Conservation (phyloP, 2,329 filamentous ascomycete genomes). For the Ascochyta viciae-villosae region DNA sequence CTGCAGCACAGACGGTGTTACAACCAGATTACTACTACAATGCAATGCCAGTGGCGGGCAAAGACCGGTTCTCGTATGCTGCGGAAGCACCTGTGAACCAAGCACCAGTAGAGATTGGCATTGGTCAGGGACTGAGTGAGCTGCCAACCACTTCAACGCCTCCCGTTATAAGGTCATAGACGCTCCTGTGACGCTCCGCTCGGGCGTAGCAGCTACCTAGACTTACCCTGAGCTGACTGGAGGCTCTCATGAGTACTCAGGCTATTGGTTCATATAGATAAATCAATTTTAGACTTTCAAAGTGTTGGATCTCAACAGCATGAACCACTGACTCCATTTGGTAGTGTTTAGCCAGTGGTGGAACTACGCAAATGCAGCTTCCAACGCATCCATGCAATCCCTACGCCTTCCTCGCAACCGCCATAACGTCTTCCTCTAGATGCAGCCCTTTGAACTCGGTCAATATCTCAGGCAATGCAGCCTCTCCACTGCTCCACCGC, state of each 20-base stretch:
- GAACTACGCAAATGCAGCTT: neutral
- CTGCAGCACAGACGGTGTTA: neutral
- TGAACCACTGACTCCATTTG: neutral
- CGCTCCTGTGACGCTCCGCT: too few species aligned
- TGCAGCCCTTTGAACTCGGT: slow-evolving; percentile 53
- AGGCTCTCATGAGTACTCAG: too few species aligned
- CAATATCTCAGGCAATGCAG: slow-evolving; percentile 47
- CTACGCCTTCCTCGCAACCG: slow-evolving; percentile 23
- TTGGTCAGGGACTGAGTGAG: neutral
- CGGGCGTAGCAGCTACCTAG: too few species aligned
- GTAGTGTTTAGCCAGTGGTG: neutral
- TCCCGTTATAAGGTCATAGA: neutral
- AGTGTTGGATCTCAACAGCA: neutral
- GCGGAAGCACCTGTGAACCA: neutral
- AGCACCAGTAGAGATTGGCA: neutral
- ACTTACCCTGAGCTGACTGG: too few species aligned
- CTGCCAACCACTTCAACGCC: neutral
- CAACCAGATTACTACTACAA: neutral
- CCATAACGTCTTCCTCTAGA: slow-evolving; percentile 54
- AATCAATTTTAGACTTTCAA: too few species aligned
- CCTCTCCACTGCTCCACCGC: slow-evolving; percentile 39
- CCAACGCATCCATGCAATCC: neutral
- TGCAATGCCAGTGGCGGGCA: neutral
- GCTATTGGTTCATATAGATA: too few species aligned
- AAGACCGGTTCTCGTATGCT: slow-evolving; percentile 1